phyloP scores from a whole-genome alignment of 2,329 filamentous ascomycete species.

The Penicillium sp. region DNA sequence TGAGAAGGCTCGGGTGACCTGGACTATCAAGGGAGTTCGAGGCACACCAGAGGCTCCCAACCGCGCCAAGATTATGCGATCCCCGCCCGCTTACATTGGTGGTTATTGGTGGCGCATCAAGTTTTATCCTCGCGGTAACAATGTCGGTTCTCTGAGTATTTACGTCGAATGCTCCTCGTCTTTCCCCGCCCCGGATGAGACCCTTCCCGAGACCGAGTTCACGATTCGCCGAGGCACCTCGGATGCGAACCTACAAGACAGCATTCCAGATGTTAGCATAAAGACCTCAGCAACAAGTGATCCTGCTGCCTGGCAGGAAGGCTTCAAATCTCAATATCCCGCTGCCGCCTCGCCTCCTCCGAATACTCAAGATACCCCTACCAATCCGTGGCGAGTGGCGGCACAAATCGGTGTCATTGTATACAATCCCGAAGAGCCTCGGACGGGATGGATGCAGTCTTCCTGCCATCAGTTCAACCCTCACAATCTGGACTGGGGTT shows the following conservation, averaged over 20 bases:
- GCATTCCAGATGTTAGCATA: conserved; percentile 30
- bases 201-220: conserved; percentile 38
- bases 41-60: conserved; percentile 58
- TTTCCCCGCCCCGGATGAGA: conserved; percentile 36
- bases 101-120: conserved; percentile 63
- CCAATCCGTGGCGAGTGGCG: conserved; percentile 46
- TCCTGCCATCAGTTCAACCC: conserved; percentile 57
- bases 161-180: conserved; percentile 59
- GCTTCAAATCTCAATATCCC: conserved; percentile 28
- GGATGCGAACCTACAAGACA: conserved; percentile 32
- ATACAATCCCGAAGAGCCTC: conserved; percentile 60
- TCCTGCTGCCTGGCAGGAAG: conserved; percentile 28
- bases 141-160: conserved; percentile 54
- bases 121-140: conserved; percentile 59
- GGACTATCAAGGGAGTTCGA: conserved; percentile 55
- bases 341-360: conserved; percentile 4
- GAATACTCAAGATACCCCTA: conserved; percentile 5
- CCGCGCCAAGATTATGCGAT: conserved; percentile 54
- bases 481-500: conserved; percentile 58
- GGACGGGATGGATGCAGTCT: conserved; percentile 52
- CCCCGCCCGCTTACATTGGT: conserved; percentile 52
- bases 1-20: conserved; percentile 54
- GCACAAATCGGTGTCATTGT: conserved; percentile 58
- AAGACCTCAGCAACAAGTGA: conserved; percentile 27
- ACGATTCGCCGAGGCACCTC: conserved; percentile 37